Base-by-base conservation (phyloP, 2,329 filamentous ascomycete genomes). In the Dichotomopilus funicola region DNA sequence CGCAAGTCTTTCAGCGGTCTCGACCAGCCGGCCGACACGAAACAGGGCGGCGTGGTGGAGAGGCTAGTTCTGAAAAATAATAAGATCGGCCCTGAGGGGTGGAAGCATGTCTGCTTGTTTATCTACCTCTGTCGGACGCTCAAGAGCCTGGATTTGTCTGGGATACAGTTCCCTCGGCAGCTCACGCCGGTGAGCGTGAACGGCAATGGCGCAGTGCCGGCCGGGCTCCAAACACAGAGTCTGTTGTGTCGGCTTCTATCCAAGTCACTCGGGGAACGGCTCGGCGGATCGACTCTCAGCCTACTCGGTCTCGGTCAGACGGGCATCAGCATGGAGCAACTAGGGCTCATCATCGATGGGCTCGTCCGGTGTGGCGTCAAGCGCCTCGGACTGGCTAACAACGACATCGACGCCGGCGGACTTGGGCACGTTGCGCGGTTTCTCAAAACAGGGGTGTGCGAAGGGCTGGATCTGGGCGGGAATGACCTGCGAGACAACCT, bases 21-120 rank as follows among this genome's bases (percentile, higher is more conserved):
- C 6, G 71, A 73, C 27, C 73, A 73, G 7, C 56, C 69, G 1
- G 71, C 73, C 10, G 72, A 77, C 19, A 27, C 19, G 3, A 27
- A 27, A 2, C 78, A 81, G 51, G 81, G 82, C 48, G 91, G 91
- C 12, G 83, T 95, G 1, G 82, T 97, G 4, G 91, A 96, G 72
- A 88, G 90, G 59, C 73, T 99, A 6, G 87, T 89, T 1, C 72
- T 99, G 43, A 96, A 95, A 72, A 90, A 95, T 71, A 97, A 97
- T 67, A 92, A 91, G 65, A 86, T 97, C 57, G 88, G 89, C 0
- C 77, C 79, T 0, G 87, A 95, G 60, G 94, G 92, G 12, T 99
- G 94, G 94, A 91, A 87, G 65, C 85, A 97, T 67, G 85, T 97
- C 55, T 87, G 87, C 42, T 75, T 96, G 6, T 99, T 97, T 68